phyloP scores from a whole-genome alignment of 2,329 filamentous ascomycete genomes.

The Metarhizium guizhouense region DNA sequence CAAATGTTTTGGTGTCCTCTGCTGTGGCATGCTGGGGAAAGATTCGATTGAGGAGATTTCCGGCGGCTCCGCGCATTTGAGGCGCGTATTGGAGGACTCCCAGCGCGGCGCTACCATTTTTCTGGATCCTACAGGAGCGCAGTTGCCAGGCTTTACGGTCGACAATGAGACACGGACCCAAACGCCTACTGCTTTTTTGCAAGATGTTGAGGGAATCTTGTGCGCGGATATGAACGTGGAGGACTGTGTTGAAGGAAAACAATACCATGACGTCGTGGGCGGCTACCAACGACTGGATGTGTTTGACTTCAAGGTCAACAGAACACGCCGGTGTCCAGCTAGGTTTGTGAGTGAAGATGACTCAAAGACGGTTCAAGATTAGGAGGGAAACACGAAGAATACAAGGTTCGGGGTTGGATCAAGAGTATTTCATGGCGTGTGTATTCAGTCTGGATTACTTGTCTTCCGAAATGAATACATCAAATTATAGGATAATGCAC shows the following conservation, averaged over 20 bases:
- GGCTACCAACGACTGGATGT: slow-evolving; percentile 47
- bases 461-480: too few relatives aligned
- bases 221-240: slow-evolving; percentile 42
- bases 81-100: slow-evolving; percentile 25
- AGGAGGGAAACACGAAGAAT: too few relatives aligned
- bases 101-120: slow-evolving; percentile 39
- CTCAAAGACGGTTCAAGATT: too few relatives aligned
- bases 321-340: slow-evolving; percentile 26
- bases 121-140: slow-evolving; percentile 39
- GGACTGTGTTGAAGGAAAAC: slow-evolving; percentile 44
- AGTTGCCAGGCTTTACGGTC: slow-evolving; percentile 27
- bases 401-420: too few relatives aligned
- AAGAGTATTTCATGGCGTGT: too few relatives aligned
- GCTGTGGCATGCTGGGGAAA: slow-evolving; percentile 31
- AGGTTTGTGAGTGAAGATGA: slow-evolving; percentile 11
- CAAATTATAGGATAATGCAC: too few relatives aligned
- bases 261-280: slow-evolving; percentile 47
- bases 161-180: slow-evolving; percentile 11
- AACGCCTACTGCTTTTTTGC: slow-evolving; percentile 26
- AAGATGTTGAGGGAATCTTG: slow-evolving; percentile 36
- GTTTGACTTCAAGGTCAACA: slow-evolving; percentile 40
- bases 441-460: too few relatives aligned
- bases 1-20: slow-evolving; percentile 46
- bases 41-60: slow-evolving; percentile 27
- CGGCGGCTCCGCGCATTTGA: slow-evolving; percentile 17